Evolutionary conservation across 108 stramenopile genomes (phyloP).

Genomic region (Fragilariopsis cylindrus): DNA sequence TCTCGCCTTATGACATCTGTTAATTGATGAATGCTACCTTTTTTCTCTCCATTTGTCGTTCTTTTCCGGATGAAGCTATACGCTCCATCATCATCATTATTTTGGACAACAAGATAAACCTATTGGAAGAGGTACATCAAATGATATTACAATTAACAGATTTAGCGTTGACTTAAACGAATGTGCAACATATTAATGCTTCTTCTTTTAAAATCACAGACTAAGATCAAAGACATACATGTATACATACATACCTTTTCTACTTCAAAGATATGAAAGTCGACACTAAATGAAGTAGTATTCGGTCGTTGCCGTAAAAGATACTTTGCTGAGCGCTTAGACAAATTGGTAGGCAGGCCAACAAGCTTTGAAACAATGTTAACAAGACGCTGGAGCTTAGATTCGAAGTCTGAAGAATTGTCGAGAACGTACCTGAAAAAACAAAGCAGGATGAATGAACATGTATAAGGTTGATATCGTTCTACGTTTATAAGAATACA

Average conservation of each 20-base stretch:
- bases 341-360: slow-evolving; percentile 71
- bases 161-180: no score
- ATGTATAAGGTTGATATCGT: not conserved
- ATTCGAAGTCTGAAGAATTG: slow-evolving; percentile 87
- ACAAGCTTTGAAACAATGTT: slow-evolving; percentile 65
- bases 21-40: slow-evolving; percentile 66
- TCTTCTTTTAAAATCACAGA: not conserved
- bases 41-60: slow-evolving; percentile 30
- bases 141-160: no score
- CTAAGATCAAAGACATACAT: not conserved
- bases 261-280: slow-evolving; percentile 72
- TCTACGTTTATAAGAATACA: not conserved
- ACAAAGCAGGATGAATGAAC: not conserved
- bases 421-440: slow-evolving; percentile 47
- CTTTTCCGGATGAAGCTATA: slow-evolving; percentile 83
- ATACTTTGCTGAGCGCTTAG: slow-evolving; percentile 69
- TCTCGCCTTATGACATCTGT: slow-evolving; percentile 62
- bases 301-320: slow-evolving; percentile 55
- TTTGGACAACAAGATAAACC: slow-evolving; percentile 42
- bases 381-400: slow-evolving; percentile 78
- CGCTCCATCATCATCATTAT: slow-evolving; percentile 39
- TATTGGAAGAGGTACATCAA: not conserved
- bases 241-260: slow-evolving; percentile 52
- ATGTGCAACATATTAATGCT: not conserved
- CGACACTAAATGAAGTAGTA: slow-evolving; percentile 54